These are phyloP conservation scores for Pseudocercospora cruenta DNA, from an alignment of 2,329 filamentous ascomycete species.

Conservation along the genomic window DNA sequence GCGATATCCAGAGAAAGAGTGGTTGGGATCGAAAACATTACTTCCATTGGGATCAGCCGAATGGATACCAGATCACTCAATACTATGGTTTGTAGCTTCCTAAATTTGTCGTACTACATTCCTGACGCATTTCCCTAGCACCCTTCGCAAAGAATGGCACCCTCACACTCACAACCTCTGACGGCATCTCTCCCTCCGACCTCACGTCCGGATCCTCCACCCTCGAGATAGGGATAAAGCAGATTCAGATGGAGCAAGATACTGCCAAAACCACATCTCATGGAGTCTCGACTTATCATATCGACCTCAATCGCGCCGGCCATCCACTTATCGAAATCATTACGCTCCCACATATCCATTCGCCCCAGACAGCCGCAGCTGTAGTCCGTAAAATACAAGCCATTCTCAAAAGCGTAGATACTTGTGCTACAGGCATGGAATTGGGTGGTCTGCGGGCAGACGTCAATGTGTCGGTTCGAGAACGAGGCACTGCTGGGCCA, in stretches of 20 bases:
- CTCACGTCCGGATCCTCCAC: slow-evolving; percentile 63
- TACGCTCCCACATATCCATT: slow-evolving; percentile 83
- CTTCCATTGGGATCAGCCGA: slow-evolving; percentile 97
- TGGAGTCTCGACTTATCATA: slow-evolving; percentile 70
- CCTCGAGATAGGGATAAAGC: slow-evolving; percentile 79
- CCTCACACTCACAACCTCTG: slow-evolving; percentile 71
- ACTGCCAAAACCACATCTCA: slow-evolving; percentile 91
- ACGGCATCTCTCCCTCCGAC: slow-evolving; percentile 78
- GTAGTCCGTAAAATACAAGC: slow-evolving; percentile 87
- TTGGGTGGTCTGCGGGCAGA: slow-evolving; percentile 87
- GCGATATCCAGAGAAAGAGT: slow-evolving; percentile 74
- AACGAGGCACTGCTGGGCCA: slow-evolving; percentile 49
- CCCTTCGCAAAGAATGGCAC: slow-evolving; percentile 70
- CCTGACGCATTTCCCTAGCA: slow-evolving; percentile 39
- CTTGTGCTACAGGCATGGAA: slow-evolving; percentile 92
- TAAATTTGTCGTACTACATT: not conserved
- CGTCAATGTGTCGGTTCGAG: slow-evolving; percentile 86
- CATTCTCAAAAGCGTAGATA: slow-evolving; percentile 76
- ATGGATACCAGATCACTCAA: slow-evolving; percentile 97
- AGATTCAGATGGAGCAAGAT: slow-evolving; percentile 96
- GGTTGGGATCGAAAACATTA: slow-evolving; percentile 97
- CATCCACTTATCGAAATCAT: slow-evolving; percentile 94
- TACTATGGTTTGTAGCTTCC: slow-evolving; percentile 66
- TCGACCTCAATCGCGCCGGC: slow-evolving; percentile 94
- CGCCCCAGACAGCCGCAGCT: slow-evolving; percentile 83